Conservation (phyloP, 139 green algal species). For the Axilococcus clingmanii region DNA sequence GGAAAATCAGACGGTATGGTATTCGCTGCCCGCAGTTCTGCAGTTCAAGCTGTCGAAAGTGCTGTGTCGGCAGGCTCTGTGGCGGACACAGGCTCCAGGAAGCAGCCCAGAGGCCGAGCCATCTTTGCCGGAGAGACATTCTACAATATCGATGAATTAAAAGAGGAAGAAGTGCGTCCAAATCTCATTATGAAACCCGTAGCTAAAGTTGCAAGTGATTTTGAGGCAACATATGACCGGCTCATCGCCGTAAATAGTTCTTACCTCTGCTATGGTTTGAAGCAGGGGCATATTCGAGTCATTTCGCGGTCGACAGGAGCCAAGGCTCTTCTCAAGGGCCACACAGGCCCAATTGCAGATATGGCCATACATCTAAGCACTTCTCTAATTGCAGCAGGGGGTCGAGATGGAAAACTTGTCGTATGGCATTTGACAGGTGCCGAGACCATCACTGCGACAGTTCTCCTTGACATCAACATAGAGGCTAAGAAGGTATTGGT, state of each 20-base stretch:
- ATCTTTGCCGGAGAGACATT: neutral
- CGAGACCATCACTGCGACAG: no score
- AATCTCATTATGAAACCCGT: slow-evolving; percentile 48
- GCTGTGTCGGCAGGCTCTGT: slow-evolving; percentile 5
- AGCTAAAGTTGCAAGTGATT: slow-evolving; percentile 46
- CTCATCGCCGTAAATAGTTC: slow-evolving; percentile 44
- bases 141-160: slow-evolving; percentile 7
- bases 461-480: no score
- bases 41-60: slow-evolving; percentile 25
- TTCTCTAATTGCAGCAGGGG: slow-evolving; percentile 37
- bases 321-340: slow-evolving; percentile 58
- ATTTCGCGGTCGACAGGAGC: slow-evolving; percentile 43
- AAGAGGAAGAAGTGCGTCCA: slow-evolving; percentile 17
- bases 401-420: slow-evolving; percentile 27
- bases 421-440: slow-evolving; percentile 41
- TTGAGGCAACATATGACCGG: slow-evolving; percentile 7
- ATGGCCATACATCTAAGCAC: slow-evolving; percentile 24
- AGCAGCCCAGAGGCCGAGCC: slow-evolving; percentile 1
- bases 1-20: neutral
- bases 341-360: slow-evolving; percentile 42
- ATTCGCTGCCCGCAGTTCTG: slow-evolving; percentile 18
- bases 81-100: neutral
- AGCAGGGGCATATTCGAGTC: slow-evolving; percentile 59
- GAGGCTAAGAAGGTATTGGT: no score
- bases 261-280: slow-evolving; percentile 76